Evolutionary conservation across 768 basidiomycete genomes (phyloP).

Genomic region (Suillus subaureus): DNA sequence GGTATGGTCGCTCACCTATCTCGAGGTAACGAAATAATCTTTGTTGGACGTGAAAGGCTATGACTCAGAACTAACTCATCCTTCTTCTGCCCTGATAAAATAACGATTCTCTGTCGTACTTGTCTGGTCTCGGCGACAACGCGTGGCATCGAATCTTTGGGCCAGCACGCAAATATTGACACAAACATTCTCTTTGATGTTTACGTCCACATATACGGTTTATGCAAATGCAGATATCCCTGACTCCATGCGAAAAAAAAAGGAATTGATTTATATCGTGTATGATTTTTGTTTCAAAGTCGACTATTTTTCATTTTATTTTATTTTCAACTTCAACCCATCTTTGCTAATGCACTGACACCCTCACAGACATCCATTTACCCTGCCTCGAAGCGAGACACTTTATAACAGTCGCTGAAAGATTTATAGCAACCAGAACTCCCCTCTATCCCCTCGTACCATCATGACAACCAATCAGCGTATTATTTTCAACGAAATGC

Average conservation of each 20-base stretch:
- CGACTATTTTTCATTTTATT: too few relatives aligned
- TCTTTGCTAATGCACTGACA: neutral
- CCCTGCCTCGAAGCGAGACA: too few relatives aligned
- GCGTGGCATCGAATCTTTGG: neutral
- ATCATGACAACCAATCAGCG: slow-evolving; percentile 33
- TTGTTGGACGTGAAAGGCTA: neutral
- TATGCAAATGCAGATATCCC: neutral
- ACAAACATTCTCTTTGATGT: neutral
- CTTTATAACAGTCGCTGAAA: too few relatives aligned
- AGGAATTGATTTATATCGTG: too few relatives aligned
- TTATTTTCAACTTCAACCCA: neutral
- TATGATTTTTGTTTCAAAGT: too few relatives aligned
- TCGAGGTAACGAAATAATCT: neutral
- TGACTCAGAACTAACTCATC: neutral
- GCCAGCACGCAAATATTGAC: neutral
- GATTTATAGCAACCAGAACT: too few relatives aligned
- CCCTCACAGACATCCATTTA: neutral
- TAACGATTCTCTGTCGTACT: neutral
- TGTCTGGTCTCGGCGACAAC: neutral
- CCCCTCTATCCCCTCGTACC: neutral
- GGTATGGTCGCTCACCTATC: too few relatives aligned
- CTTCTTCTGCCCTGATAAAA: neutral
- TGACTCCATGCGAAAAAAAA: neutral
- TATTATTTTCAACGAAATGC: slow-evolving; percentile 40
- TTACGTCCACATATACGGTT: neutral